These are phyloP conservation scores for Catenaria anguillulae DNA, from an alignment of 371 early-diverging fungal genomes.

Conservation along the genomic window DNA sequence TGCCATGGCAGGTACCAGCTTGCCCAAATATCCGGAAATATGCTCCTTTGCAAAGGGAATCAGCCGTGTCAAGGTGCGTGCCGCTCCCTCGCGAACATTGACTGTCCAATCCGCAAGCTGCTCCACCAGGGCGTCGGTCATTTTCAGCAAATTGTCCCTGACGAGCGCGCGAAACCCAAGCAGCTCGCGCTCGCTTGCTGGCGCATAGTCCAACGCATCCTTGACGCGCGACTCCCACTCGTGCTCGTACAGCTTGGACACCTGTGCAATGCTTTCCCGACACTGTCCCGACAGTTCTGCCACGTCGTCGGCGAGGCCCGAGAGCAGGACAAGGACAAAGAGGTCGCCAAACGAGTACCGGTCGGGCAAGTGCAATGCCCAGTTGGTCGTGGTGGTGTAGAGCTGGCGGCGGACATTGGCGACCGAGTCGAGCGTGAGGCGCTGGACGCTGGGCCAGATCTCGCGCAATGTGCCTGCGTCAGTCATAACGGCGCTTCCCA, in stretches of 20 bases:
- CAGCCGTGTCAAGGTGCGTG: slow-evolving; percentile 18
- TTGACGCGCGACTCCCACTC: slow-evolving; percentile 33
- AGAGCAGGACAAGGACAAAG: slow-evolving; percentile 23
- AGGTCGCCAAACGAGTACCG: slow-evolving; percentile 28
- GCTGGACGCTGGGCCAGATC: slow-evolving; percentile 15
- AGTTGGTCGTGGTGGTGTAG: slow-evolving; percentile 16
- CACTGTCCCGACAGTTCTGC: slow-evolving; percentile 13
- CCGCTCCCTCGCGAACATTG: slow-evolving; percentile 25
- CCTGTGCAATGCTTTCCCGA: slow-evolving; percentile 14
- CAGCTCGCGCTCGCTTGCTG: slow-evolving; percentile 20
- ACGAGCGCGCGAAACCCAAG: slow-evolving; percentile 26
- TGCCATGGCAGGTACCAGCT: slow-evolving; percentile 23
- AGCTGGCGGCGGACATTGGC: slow-evolving; percentile 25
- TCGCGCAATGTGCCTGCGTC: slow-evolving; percentile 25
- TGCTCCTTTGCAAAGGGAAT: slow-evolving; percentile 22
- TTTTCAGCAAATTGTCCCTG: slow-evolving; percentile 35
- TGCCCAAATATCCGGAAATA: slow-evolving; percentile 28
- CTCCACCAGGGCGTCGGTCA: slow-evolving; percentile 32
- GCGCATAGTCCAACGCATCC: slow-evolving; percentile 28
- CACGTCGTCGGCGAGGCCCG: slow-evolving; percentile 27
- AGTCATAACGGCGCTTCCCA: slow-evolving; percentile 14
- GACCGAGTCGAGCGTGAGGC: slow-evolving; percentile 22
- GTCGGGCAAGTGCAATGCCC: slow-evolving; percentile 21
- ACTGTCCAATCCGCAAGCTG: slow-evolving; percentile 23
- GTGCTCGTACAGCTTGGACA: slow-evolving; percentile 26